These are phyloP conservation scores for Septoria petroselini DNA, from an alignment of 2,329 filamentous ascomycete genomes.

Conservation along the genomic window DNA sequence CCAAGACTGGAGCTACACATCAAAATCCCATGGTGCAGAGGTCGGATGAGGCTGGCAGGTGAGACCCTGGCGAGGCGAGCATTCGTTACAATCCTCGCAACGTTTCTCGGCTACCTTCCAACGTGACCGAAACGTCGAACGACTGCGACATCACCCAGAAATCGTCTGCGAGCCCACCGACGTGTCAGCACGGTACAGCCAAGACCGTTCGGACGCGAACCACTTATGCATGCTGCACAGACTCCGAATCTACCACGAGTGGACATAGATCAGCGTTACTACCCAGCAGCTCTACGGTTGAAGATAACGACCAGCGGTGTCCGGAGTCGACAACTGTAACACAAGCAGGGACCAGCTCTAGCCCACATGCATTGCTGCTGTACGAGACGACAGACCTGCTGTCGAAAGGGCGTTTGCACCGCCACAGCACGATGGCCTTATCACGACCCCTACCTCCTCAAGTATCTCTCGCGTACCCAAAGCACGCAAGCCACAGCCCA, in stretches of 20 bases:
- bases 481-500: too few relatives aligned
- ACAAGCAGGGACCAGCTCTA: too few relatives aligned
- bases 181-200: conserved; percentile 15
- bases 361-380: too few relatives aligned
- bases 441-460: conserved; percentile 22
- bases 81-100: neutral
- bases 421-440: conserved; percentile 16
- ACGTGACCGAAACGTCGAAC: neutral
- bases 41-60: conserved; percentile 2
- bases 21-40: neutral
- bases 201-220: conserved; percentile 17
- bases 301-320: neutral
- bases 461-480: conserved; percentile 26
- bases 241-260: conserved; percentile 7
- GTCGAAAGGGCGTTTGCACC: conserved; percentile 9
- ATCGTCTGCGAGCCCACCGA: neutral
- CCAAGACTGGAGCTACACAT: too few relatives aligned
- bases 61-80: conserved; percentile 1
- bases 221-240: conserved; percentile 12
- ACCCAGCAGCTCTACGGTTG: neutral
- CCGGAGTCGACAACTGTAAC: too few relatives aligned
- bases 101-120: neutral
- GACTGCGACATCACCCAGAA: neutral
- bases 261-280: conserved; percentile 1
- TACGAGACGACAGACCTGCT: too few relatives aligned